Evolutionary conservation across 495 filamentous ascomycete species (phyloP).

Genomic region (Neurospora cerealis): DNA sequence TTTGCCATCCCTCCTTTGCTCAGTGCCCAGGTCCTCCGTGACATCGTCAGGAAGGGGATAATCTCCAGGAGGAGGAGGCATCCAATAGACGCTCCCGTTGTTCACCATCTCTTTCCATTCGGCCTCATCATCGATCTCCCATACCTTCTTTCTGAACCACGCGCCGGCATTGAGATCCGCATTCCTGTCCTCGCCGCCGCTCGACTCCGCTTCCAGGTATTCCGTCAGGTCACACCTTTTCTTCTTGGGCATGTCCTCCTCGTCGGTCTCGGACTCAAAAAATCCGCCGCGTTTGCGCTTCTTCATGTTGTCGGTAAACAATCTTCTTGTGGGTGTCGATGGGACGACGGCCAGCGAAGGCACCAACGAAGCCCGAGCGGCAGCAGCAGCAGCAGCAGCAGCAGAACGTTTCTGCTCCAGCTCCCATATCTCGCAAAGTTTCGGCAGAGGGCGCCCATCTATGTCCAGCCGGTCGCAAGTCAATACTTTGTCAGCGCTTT

Average conservation of each 20-base stretch:
- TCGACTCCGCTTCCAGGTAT: no score
- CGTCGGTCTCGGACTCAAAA: background rate
- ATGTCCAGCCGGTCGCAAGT: background rate
- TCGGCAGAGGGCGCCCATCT: background rate
- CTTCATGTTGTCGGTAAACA: no score
- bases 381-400: background rate
- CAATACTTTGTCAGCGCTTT: background rate
- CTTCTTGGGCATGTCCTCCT: no score
- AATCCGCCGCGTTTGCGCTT: no score
- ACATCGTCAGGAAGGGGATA: no score
- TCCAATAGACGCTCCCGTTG: background rate
- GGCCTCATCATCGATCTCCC: background rate
- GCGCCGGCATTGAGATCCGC: no score
- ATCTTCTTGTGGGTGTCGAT: background rate
- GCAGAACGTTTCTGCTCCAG: background rate
- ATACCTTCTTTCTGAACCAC: no score
- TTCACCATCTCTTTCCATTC: background rate
- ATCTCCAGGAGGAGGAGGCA: no score
- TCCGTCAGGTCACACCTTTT: no score
- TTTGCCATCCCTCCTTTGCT: no score
- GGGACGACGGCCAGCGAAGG: background rate
- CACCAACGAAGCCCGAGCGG: background rate
- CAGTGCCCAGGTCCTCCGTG: no score
- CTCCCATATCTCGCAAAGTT: background rate
- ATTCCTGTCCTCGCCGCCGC: no score